Conservation (phyloP, 139 green algal species). For the Chlorella sp. region DNA sequence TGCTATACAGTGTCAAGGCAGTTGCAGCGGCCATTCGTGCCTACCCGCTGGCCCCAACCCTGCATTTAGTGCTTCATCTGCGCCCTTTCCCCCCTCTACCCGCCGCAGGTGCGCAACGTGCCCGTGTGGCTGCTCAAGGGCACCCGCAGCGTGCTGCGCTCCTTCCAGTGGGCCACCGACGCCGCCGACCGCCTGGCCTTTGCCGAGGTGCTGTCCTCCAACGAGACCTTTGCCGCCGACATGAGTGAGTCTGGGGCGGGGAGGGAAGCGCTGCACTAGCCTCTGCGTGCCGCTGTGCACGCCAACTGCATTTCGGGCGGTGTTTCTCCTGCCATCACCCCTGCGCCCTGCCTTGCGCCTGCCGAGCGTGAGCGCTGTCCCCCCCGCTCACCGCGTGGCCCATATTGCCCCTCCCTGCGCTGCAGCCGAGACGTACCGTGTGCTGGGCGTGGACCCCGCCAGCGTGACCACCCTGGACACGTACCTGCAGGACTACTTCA, state of each 20-base stretch:
- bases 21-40: too few species aligned
- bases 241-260: slow-evolving; percentile 72
- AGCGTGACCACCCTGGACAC: slow-evolving; percentile 84
- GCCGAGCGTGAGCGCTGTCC: too few species aligned
- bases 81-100: background rate
- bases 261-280: too few species aligned
- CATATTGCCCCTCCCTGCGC: too few species aligned
- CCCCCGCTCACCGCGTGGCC: too few species aligned
- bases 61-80: background rate
- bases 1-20: too few species aligned
- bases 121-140: slow-evolving; percentile 90
- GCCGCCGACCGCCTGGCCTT: slow-evolving; percentile 96
- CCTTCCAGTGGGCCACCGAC: slow-evolving; percentile 94
- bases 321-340: too few species aligned
- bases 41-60: too few species aligned
- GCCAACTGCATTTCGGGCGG: too few species aligned
- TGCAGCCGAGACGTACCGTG: slow-evolving; percentile 69
- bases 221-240: slow-evolving; percentile 85
- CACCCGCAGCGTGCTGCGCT: slow-evolving; percentile 79
- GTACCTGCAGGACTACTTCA: slow-evolving; percentile 96
- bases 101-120: slow-evolving; percentile 81
- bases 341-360: too few species aligned
- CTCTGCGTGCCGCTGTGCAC: too few species aligned
- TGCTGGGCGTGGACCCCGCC: slow-evolving; percentile 88
- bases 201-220: slow-evolving; percentile 88